Conservation (phyloP, 768 basidiomycete genomes). For the Daedalea quercina region DNA sequence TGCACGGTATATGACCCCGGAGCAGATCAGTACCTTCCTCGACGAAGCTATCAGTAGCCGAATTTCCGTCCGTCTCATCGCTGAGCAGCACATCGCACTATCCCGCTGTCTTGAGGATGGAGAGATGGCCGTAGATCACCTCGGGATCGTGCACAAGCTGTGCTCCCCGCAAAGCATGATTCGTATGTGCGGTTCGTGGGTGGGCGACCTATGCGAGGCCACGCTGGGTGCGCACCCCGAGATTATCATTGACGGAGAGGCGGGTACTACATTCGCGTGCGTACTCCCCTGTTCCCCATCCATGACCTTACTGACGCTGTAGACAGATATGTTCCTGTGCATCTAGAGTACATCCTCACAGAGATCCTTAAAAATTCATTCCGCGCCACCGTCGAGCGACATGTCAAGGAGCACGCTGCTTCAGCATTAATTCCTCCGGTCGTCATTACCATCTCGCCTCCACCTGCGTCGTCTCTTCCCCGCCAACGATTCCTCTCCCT, state of each 20-base stretch:
- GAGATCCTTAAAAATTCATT: slow-evolving; percentile 90
- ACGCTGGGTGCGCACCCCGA: slow-evolving; percentile 68
- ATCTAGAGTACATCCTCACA: slow-evolving; percentile 87
- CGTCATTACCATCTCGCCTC: slow-evolving; percentile 62
- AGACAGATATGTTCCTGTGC: slow-evolving; percentile 77
- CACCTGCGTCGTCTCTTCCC: slow-evolving; percentile 36
- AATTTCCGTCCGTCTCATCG: slow-evolving; percentile 82
- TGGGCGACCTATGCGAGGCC: slow-evolving; percentile 77
- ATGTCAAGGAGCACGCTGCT: slow-evolving; percentile 27
- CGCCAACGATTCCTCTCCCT: slow-evolving; percentile 58
- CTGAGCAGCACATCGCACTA: slow-evolving; percentile 86
- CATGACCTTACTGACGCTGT: slow-evolving; percentile 1
- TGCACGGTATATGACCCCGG: slow-evolving; percentile 73
- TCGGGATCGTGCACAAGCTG: slow-evolving; percentile 69
- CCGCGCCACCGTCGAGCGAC: slow-evolving; percentile 80
- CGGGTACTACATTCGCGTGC: slow-evolving; percentile 72
- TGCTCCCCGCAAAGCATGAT: slow-evolving; percentile 74
- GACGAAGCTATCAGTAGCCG: slow-evolving; percentile 82
- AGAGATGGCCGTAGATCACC: slow-evolving; percentile 31
- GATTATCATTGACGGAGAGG: slow-evolving; percentile 64
- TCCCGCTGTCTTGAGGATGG: slow-evolving; percentile 55
- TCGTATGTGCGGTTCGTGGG: slow-evolving; percentile 75
- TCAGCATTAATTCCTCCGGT: slow-evolving; percentile 41
- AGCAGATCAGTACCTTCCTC: slow-evolving; percentile 73
- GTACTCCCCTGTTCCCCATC: slow-evolving; percentile 22